Evolutionary conservation across 164 flowering plant genomes (phyloP).

Genomic region (Kingdonia uniflora): DNA sequence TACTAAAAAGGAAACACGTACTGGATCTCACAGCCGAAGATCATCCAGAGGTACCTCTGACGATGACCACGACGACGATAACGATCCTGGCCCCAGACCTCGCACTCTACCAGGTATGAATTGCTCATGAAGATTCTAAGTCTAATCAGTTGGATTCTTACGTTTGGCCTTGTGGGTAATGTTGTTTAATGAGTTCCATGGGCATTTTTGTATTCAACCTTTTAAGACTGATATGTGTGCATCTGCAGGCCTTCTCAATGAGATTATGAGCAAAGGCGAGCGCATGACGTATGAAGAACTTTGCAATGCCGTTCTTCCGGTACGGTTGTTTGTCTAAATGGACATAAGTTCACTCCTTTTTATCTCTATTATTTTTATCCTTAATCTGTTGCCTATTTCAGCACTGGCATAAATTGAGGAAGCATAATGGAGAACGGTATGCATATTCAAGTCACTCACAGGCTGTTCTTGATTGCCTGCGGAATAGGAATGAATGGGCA

Average conservation of each 20-base stretch:
- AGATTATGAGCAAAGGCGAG: slow-evolving; percentile 82
- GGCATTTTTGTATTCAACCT: background rate
- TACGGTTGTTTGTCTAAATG: slow-evolving; percentile 20
- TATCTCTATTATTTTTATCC: slow-evolving; percentile 1
- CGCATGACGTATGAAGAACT: slow-evolving; percentile 89
- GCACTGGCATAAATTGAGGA: slow-evolving; percentile 91
- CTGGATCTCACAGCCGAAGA: slow-evolving; percentile 25
- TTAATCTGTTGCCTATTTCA: slow-evolving; percentile 15
- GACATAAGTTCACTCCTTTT: background rate
- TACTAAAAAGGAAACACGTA: slow-evolving; percentile 28
- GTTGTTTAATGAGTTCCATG: too few relatives aligned
- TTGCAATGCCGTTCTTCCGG: slow-evolving; percentile 85
- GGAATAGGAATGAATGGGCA: slow-evolving; percentile 91
- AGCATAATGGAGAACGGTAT: slow-evolving; percentile 93
- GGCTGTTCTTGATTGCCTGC: slow-evolving; percentile 95
- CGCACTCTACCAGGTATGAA: slow-evolving; percentile 82
- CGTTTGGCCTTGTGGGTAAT: too few relatives aligned
- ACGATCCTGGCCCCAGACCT: slow-evolving; percentile 29
- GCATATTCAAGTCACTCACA: slow-evolving; percentile 95
- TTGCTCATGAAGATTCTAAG: background rate
- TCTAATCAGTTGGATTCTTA: too few relatives aligned
- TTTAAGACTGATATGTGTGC: background rate
- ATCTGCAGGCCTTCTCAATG: slow-evolving; percentile 63
- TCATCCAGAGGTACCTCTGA: slow-evolving; percentile 52
- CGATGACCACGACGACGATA: slow-evolving; percentile 54